These are phyloP conservation scores for Acer campestre DNA, from an alignment of 345 rosid species.

Conservation along the genomic window DNA sequence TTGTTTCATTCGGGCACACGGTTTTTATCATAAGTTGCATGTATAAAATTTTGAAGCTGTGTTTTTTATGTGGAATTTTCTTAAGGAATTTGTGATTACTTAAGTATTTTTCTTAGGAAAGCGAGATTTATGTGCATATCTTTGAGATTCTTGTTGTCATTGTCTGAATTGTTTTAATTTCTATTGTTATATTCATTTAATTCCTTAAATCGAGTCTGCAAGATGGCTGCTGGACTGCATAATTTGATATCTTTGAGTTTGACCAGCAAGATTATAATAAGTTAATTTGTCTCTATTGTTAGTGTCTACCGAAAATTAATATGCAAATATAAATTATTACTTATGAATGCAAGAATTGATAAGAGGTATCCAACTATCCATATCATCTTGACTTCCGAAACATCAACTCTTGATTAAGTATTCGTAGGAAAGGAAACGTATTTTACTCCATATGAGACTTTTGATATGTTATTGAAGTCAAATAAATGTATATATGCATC, in stretches of 20 bases:
- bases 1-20: not conserved
- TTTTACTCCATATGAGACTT: not conserved
- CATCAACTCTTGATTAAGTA: not conserved
- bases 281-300: not conserved
- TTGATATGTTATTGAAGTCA: not conserved
- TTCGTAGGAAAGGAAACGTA: not conserved
- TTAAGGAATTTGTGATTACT: constrained; percentile 1
- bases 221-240: not conserved
- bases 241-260: not conserved
- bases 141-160: not conserved
- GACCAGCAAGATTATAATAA: not conserved
- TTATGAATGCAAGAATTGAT: not conserved
- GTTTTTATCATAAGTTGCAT: not conserved
- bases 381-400: not conserved
- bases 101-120: not conserved
- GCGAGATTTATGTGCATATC: not conserved
- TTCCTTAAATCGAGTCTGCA: not conserved
- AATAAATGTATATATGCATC: not conserved
- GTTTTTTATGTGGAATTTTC: not conserved
- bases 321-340: not conserved
- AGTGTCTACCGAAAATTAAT: not conserved
- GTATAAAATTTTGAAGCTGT: not conserved
- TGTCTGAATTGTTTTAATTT: not conserved
- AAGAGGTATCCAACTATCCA: not conserved
- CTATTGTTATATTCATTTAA: not conserved